Percentiles rank a stretch among this genome's conserved stretches.
phyloP scores from a whole-genome alignment of 192 early-diverging fungal genomes.

The Coemansia sp. region DNA sequence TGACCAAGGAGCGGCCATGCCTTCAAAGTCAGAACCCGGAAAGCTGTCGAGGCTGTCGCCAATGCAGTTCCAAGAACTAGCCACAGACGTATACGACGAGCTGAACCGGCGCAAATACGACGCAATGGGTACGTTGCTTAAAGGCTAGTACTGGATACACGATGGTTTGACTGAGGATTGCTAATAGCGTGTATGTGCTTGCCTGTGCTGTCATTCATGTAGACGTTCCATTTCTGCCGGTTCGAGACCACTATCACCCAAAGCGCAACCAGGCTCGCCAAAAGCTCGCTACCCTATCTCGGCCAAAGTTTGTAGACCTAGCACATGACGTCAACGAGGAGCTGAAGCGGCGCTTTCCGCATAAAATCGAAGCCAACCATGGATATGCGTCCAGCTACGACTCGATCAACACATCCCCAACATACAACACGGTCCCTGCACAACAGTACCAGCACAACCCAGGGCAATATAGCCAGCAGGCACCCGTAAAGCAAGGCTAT shows the following conservation, averaged over 20 bases:
- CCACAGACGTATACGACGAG: slow-evolving; percentile 96
- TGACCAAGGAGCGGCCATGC: slow-evolving; percentile 34
- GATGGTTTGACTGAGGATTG: not conserved
- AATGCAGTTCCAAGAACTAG: slow-evolving; percentile 92
- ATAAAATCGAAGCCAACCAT: slow-evolving; percentile 30
- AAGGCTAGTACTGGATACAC: not conserved
- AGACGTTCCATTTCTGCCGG: slow-evolving; percentile 78
- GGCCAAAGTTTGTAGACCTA: slow-evolving; percentile 87
- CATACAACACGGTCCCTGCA: slow-evolving; percentile 19
- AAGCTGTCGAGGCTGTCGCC: slow-evolving; percentile 80
- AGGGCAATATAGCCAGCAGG: slow-evolving; percentile 15
- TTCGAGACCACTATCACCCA: slow-evolving; percentile 84
- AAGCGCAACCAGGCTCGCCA: slow-evolving; percentile 95
- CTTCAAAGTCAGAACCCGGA: slow-evolving; percentile 44
- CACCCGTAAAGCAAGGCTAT: slow-evolving; percentile 12
- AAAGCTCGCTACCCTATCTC: slow-evolving; percentile 92
- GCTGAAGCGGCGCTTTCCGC: slow-evolving; percentile 58
- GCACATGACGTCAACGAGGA: slow-evolving; percentile 87
- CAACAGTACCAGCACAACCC: slow-evolving; percentile 22
- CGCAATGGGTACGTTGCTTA: slow-evolving; percentile 15
- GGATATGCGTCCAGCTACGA: slow-evolving; percentile 32
- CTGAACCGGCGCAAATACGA: slow-evolving; percentile 66
- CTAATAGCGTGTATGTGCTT: slow-evolving; percentile 7
- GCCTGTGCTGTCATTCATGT: slow-evolving; percentile 6
- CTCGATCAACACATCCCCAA: slow-evolving; percentile 33